phyloP scores from a whole-genome alignment of 345 rosid genomes.

The Brassica cretica region DNA sequence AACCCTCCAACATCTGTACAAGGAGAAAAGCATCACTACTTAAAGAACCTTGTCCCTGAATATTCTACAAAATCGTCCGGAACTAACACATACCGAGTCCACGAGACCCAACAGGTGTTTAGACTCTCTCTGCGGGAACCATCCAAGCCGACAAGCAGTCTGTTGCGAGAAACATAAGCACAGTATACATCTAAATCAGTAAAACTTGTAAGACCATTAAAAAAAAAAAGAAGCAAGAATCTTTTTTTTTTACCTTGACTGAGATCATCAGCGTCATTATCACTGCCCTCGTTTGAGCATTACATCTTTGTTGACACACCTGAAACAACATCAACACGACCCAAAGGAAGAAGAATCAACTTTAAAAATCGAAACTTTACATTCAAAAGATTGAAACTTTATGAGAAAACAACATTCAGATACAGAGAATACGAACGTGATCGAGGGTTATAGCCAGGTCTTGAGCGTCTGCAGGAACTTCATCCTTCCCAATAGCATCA shows the following conservation, averaged over 20 bases:
- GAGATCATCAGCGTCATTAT: slow-evolving; percentile 84
- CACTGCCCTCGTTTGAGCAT: slow-evolving; percentile 45
- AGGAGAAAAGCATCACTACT: slow-evolving; percentile 26
- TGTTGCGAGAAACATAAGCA: slow-evolving; percentile 31
- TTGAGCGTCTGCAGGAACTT: slow-evolving; percentile 46
- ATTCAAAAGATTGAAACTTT: too few relatives aligned
- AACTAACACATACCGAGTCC: slow-evolving; percentile 51
- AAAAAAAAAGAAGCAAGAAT: neutral
- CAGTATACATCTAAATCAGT: neutral
- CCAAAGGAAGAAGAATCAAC: too few relatives aligned
- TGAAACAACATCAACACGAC: slow-evolving; percentile 5
- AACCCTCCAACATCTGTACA: slow-evolving; percentile 59
- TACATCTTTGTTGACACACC: slow-evolving; percentile 54
- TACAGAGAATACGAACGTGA: slow-evolving; percentile 43
- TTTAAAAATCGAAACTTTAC: too few relatives aligned
- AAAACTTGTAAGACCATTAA: too few relatives aligned
- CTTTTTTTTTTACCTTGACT: slow-evolving; percentile 55
- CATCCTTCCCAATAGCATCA: slow-evolving; percentile 61
- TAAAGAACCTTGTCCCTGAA: neutral
- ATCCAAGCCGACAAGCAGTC: slow-evolving; percentile 77
- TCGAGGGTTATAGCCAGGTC: slow-evolving; percentile 52
- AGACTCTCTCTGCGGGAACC: slow-evolving; percentile 70
- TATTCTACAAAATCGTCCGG: neutral
- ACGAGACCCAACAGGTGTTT: slow-evolving; percentile 54
- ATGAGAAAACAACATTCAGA: neutral